Evolutionary conservation across 148 eudicot genomes (phyloP).

Genomic region (Agrostemma githago): DNA sequence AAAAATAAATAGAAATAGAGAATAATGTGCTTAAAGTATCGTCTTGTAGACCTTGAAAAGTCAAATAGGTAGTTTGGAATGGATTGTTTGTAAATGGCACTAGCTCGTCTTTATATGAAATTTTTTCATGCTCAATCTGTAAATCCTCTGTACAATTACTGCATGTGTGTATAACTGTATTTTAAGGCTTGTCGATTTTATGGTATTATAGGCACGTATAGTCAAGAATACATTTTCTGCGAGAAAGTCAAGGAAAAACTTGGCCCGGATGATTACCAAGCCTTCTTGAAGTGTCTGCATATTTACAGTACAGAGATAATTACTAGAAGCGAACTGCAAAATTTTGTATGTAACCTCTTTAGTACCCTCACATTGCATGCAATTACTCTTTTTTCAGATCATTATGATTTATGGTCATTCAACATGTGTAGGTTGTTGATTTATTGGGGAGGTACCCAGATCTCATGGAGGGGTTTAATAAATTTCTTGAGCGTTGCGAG

Average conservation of each 20-base stretch:
- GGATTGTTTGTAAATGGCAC: not conserved
- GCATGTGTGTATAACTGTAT: not conserved
- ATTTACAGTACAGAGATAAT: constrained; percentile 96
- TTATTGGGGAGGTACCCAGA: constrained; percentile 80
- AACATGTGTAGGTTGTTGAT: constrained; percentile 63
- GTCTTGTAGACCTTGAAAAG: no score
- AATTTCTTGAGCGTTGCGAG: constrained; percentile 85
- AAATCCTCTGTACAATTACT: not conserved
- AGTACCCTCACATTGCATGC: not conserved
- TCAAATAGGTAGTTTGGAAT: no score
- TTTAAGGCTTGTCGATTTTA: constrained; percentile 11
- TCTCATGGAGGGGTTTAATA: constrained; percentile 97
- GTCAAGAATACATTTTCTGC: constrained; percentile 71
- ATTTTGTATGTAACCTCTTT: constrained; percentile 57
- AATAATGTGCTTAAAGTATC: no score
- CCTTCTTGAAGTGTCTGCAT: constrained; percentile 94
- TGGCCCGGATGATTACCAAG: constrained; percentile 76
- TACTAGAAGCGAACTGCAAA: constrained; percentile 71
- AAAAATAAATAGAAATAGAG: no score
- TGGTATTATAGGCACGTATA: constrained; percentile 55
- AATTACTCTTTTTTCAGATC: no score
- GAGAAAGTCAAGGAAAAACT: constrained; percentile 94
- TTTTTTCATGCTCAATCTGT: not conserved
- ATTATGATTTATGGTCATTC: constrained; percentile 9
- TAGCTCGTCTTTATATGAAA: not conserved